Evolutionary conservation across 1,284 basidiomycete genomes (phyloP), one percentile per base, ranked within the genome.

Genomic region (Leccinum fallax): DNA sequence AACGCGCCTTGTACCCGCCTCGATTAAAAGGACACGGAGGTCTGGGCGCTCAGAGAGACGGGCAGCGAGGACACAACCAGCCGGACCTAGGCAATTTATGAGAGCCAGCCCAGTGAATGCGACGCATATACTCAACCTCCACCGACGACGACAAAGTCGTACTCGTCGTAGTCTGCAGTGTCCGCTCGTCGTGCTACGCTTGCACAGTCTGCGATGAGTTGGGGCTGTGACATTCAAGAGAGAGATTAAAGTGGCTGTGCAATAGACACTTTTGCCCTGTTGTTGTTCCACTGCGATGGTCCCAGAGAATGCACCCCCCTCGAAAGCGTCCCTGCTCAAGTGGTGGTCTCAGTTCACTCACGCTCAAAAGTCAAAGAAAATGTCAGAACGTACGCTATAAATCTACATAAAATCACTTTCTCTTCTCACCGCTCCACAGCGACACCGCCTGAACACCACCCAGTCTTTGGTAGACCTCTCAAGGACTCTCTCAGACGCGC

Each of bases 401-500:
- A 79, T 78, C n/a, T 43, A 19, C 0, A 13, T 2, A 70, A 69
- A 71, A 74, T 34, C 7, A 10, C 56, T 32, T 49, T 5, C 21
- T 43, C 34, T 53, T 1, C 54, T 28, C 53, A 56, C 53, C 61
- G 2, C 26, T 7, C 67, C 72, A 54, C 40, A 63, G 66, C 67
- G 8, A 63, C 68, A 8, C 26, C 55, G 5, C 63, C 77, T 19
- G 74, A 76, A 43, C 76, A 76, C 59, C 81, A 83, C 68, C 77
- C 82, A 8, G 93, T 98, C 43, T 98, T 99, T 75, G 93, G 93
- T 13, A 90, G 87, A 61, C 89, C 93, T 5, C 85, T 98, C 66
- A 85, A 85, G 64, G 90, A 95, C 71, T 92, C 91, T 60, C 81
- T 98, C 69, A 85, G 86, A 70, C 92, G 92, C 74, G 96, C 97